Base-by-base conservation (phyloP, 352 stramenopile genomes). In the Phytophthora pini region DNA sequence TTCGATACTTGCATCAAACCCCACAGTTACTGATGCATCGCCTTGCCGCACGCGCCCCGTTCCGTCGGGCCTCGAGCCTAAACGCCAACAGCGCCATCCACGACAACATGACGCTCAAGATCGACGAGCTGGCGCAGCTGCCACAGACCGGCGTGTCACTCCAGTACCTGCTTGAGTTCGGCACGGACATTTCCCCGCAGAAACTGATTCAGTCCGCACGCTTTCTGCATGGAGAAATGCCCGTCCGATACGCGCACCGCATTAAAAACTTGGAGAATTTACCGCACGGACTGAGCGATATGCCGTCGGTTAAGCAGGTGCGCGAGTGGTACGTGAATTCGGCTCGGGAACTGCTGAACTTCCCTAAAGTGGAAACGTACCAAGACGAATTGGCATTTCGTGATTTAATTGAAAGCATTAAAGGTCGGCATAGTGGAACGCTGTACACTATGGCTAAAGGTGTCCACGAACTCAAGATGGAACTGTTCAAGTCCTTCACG, bases 391-490 rank as follows among this genome's bases (percentile, higher is more conserved):
- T 93, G 48, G 66, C 77, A 5, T 99, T 99, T 74, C 89, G 93
- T 3, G 68, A 88, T 40, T 81, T 99, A 24, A 90, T 99, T 26
- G 92, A 98, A 70, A 94, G 84, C 54, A 98, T 99, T 63, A 99
- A 99, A 78, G 87, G 97, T 36, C 79, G 97, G 11, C 98, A 99
- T 80, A 96, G 91, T n/a, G 88, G 92, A 32, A 99, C 98, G 26
- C 85, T 99, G 11, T 98, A 99, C 36, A 99, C 98, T 22, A 99
- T 99, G 96, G 98, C 98, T n/a, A 96, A 97, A 56, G 98, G 97
- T 36, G 96, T 99, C 7, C 98, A 98, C 68, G 95, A 99, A 85
- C 92, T 99, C 64, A 97, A 98, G 55, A 82, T 94, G 74, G 73
- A 97, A 55, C 68, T 94, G 13, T 89, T 97, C 58, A 73, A 78